Percentiles rank a stretch among this genome's conserved stretches.
Conservation (phyloP, 768 basidiomycete genomes). For the Amanita pseudoporphyria region DNA sequence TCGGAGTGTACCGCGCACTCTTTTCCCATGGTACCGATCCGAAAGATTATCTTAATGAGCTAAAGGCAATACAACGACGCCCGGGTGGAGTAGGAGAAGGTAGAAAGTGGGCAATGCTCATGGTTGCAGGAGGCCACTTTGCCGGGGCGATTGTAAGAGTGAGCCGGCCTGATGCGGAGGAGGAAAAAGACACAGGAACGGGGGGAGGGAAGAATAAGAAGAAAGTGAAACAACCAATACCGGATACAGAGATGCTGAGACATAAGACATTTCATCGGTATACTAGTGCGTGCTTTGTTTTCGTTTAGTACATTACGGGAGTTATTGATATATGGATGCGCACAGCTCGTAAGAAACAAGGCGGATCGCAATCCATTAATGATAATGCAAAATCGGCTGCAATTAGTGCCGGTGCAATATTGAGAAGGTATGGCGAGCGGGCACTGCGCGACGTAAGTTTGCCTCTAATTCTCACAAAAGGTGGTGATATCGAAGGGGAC, state of each 20-base stretch:
- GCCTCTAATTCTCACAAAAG: not conserved
- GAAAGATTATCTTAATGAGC: slow-evolving; percentile 44
- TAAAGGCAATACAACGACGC: slow-evolving; percentile 50
- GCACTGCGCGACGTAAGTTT: slow-evolving; percentile 75
- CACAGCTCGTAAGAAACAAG: slow-evolving; percentile 91
- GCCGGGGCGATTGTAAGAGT: slow-evolving; percentile 84
- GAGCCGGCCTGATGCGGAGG: slow-evolving; percentile 40
- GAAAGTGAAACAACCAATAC: slow-evolving; percentile 38
- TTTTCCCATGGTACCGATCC: slow-evolving; percentile 45
- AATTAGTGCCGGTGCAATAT: slow-evolving; percentile 86
- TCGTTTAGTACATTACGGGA: not conserved
- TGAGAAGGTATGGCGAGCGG: slow-evolving; percentile 93
- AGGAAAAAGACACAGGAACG: slow-evolving; percentile 25
- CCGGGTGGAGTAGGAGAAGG: no score
- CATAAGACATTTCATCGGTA: slow-evolving; percentile 99
- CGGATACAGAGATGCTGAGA: slow-evolving; percentile 71
- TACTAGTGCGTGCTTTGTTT: slow-evolving; percentile 30
- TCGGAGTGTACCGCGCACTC: slow-evolving; percentile 77
- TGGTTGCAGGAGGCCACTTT: slow-evolving; percentile 97
- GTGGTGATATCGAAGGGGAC: not conserved
- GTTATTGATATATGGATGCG: slow-evolving; percentile 7
- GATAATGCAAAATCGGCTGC: slow-evolving; percentile 92
- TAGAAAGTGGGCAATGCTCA: slow-evolving; percentile 81
- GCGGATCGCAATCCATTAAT: slow-evolving; percentile 86
- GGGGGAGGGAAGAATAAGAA: slow-evolving; percentile 35